Percentiles rank a stretch among this genome's conserved stretches.
These are phyloP conservation scores for Saturnispora zaruensis DNA, from an alignment of 805 yeast genomes.

Conservation along the genomic window DNA sequence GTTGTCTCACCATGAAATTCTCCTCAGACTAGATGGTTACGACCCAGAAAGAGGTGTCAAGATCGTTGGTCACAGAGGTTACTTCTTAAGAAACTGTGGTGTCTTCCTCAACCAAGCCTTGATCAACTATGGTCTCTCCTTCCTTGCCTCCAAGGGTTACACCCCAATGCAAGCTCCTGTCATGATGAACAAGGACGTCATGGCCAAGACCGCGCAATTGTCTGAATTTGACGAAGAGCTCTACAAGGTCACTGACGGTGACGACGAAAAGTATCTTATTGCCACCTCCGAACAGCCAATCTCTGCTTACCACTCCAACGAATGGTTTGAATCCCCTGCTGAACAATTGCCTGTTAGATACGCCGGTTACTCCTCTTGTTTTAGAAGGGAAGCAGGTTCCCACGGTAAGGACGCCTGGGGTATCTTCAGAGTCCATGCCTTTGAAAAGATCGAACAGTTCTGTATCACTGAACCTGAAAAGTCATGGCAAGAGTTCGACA, in stretches of 20 bases:
- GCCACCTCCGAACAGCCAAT: constrained; percentile 99
- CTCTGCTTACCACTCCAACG: constrained; percentile 93
- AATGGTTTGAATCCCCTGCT: constrained; percentile 96
- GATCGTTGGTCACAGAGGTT: constrained; percentile 97
- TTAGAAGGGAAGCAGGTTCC: constrained; percentile 98
- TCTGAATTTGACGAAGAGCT: constrained; percentile 97
- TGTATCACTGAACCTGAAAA: constrained; percentile 94
- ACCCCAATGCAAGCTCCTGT: constrained; percentile 95
- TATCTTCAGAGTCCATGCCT: constrained; percentile 96
- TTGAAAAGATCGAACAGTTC: constrained; percentile 97
- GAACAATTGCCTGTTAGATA: constrained; percentile 95
- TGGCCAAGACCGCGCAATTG: constrained; percentile 98
- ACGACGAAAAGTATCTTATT: constrained; percentile 93
- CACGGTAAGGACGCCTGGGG: constrained; percentile 99
- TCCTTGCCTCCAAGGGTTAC: constrained; percentile 67
- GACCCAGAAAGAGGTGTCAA: constrained; percentile 99
- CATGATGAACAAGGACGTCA: constrained; percentile 98
- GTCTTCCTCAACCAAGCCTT: constrained; percentile 97
- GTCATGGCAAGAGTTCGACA: constrained; percentile 95
- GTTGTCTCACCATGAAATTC: constrained; percentile 91
- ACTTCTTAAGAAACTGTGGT: constrained; percentile 89
- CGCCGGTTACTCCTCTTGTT: constrained; percentile 97
- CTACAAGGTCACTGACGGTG: constrained; percentile 94
- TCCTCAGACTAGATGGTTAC: constrained; percentile 91
- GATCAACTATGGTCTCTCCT: constrained; percentile 88